A percentile compares a stretch with the other conserved stretches of the same genome.
These are phyloP conservation scores for Phytophthora pini DNA, from an alignment of 352 stramenopile genomes.

Conservation along the genomic window DNA sequence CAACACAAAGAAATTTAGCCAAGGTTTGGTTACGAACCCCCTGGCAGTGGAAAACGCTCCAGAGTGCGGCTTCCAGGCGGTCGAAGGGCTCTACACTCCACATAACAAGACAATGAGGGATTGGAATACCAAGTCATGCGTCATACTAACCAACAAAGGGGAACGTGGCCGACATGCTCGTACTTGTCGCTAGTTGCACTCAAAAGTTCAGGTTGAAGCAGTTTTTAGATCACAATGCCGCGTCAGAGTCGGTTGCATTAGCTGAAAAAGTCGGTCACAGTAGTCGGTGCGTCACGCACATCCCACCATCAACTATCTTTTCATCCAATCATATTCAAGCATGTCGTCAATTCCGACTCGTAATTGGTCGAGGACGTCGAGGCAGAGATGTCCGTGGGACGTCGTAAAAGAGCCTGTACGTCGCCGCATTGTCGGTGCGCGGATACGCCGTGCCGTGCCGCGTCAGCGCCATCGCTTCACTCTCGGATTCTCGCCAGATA, in stretches of 20 bases:
- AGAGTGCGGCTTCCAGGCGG: constrained; percentile 41
- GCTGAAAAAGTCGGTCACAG: not conserved
- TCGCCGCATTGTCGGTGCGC: constrained; percentile 14
- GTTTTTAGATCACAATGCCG: not conserved
- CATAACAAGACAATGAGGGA: not conserved
- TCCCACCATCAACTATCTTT: not conserved
- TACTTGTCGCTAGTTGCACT: not conserved
- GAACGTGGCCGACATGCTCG: constrained; percentile 38
- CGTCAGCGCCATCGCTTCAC: too few species aligned
- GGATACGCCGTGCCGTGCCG: not conserved
- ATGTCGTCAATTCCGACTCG: too few species aligned
- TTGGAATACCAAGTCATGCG: not conserved
- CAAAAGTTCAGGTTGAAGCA: constrained; percentile 14
- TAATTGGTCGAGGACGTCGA: constrained; percentile 11
- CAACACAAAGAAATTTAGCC: not conserved
- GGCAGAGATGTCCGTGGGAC: constrained; percentile 24
- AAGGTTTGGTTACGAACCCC: not conserved
- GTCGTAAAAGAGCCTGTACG: constrained; percentile 4
- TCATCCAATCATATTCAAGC: constrained; percentile 1
- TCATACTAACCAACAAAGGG: constrained; percentile 42
- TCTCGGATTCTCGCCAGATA: constrained; percentile 1
- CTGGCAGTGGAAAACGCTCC: constrained; percentile 27
- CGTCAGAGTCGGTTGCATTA: constrained; percentile 14
- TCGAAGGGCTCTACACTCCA: constrained; percentile 25
- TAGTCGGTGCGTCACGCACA: not conserved